Evolutionary conservation across 1,284 basidiomycete species (phyloP).

Genomic region (Trichosporon sp.): DNA sequence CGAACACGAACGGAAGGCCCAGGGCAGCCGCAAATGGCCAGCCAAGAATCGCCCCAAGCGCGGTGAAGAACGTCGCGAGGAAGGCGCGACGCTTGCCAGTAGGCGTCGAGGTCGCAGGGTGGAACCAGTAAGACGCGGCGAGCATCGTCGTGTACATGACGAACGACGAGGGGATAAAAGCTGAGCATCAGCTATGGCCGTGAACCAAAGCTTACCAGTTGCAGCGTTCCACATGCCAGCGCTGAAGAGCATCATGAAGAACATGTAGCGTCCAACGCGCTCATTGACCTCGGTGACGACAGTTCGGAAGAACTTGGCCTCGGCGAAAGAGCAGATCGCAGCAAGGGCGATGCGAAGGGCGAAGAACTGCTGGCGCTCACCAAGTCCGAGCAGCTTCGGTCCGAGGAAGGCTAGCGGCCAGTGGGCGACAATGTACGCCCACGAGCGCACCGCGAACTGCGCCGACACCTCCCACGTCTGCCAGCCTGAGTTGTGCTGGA

Average conservation of each 20-base stretch:
- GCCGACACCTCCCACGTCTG: constrained; percentile 98
- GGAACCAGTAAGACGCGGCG: constrained; percentile 70
- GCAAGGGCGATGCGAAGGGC: constrained; percentile 75
- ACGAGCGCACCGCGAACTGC: constrained; percentile 81
- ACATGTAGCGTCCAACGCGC: constrained; percentile 81
- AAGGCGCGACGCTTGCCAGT: constrained; percentile 54
- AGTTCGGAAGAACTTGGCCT: constrained; percentile 77
- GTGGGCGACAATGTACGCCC: constrained; percentile 84
- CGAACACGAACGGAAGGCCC: constrained; percentile 80
- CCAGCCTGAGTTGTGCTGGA: constrained; percentile 76
- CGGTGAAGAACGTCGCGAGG: constrained; percentile 65
- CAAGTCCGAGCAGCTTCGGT: constrained; percentile 41
- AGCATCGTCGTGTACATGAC: constrained; percentile 85
- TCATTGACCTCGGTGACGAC: constrained; percentile 79
- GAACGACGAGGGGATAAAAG: constrained; percentile 90
- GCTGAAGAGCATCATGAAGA: constrained; percentile 76
- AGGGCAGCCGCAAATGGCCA: constrained; percentile 93
- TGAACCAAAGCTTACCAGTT: constrained; percentile 23
- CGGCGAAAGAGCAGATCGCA: constrained; percentile 65
- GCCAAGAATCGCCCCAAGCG: constrained; percentile 78
- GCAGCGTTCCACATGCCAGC: constrained; percentile 96
- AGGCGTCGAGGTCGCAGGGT: constrained; percentile 58
- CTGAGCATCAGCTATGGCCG: constrained; percentile 48
- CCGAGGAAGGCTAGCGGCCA: constrained; percentile 45
- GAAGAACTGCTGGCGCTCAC: constrained; percentile 62